phyloP scores from a whole-genome alignment of 176 grass and related monocot genomes.

The Carex kokanica region DNA sequence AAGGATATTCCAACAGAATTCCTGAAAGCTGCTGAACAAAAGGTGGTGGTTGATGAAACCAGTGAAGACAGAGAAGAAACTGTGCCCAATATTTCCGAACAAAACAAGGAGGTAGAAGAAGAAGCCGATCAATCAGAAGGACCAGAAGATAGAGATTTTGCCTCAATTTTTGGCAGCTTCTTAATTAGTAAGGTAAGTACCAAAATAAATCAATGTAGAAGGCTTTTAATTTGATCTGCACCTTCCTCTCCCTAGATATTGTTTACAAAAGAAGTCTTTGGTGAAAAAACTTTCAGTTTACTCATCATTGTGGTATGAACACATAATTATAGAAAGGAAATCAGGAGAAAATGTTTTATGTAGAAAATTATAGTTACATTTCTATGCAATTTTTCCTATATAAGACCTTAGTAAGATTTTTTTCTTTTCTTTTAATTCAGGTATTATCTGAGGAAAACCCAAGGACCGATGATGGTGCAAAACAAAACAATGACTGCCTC shows the following conservation, averaged over 20 bases:
- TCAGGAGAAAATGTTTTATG: not conserved
- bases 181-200: conserved; percentile 22
- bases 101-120: conserved; percentile 4
- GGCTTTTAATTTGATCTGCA: not conserved
- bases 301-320: not conserved
- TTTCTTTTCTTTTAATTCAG: conserved; percentile 40
- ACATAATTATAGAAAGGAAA: not conserved
- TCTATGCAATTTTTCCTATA: conserved; percentile 14
- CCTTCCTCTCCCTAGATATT: not conserved
- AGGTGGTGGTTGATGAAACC: not conserved
- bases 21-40: not conserved
- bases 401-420: conserved; percentile 22
- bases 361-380: not conserved
- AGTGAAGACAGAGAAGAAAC: not conserved
- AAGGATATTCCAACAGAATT: not conserved
- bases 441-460: conserved; percentile 34
- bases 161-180: conserved; percentile 21
- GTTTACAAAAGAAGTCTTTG: not conserved
- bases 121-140: conserved; percentile 4
- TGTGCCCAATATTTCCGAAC: not conserved
- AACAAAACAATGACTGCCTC: conserved; percentile 41
- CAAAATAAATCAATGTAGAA: not conserved
- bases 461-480: conserved; percentile 25
- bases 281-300: not conserved
- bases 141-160: conserved; percentile 16